Evolutionary conservation across 1,139 yeast genomes (phyloP), one percentile per base, ranked within the genome.

Genomic region (Casaregolazyma lundiana): DNA sequence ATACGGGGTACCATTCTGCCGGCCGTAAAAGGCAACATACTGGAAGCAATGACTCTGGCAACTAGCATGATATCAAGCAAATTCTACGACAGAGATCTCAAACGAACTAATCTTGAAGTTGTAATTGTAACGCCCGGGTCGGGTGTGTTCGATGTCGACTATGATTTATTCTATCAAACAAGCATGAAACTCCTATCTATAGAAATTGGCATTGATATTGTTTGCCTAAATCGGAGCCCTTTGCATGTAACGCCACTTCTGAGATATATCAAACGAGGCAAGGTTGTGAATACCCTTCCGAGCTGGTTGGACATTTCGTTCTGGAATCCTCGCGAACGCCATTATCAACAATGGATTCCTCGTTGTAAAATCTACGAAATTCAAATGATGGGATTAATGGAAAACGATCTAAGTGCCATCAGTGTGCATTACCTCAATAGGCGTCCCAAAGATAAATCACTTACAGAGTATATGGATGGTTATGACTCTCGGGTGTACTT

Each of bases 301-400:
- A 84, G 85, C 46, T 92, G 97, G 97, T 77, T 94, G 56, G 96
- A 92, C 61, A 83, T 90, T 11, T 87, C 95, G 0, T 92, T 84
- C 59, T 92, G 94, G 84, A 78, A 77, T 29, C 61, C 69, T 3
- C 60, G 63, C 11, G 69, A 67, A 13, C 68, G 59, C n/a, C 61
- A 68, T 16, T 66, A 72, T 15, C 72, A 73, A 37, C 86, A 83
- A 55, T 92, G 97, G 97, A 77, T 84, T 21, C 97, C 98, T 1
- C 72, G 95, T 30, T 89, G 97, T 64, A 89, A 88, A 60, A 89
- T 94, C 43, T 90, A 92, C 63, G 97, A 90, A 58, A 68, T 94
- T 18, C 98, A 92, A 63, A 94, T 92, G 97, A 90, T 90, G 95
- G 98, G 97, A 0, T 78, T 90, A 4, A 88, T 90, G 84, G 97